Conservation (phyloP, 805 yeast genomes). For the Saccharomyces mikatae region DNA sequence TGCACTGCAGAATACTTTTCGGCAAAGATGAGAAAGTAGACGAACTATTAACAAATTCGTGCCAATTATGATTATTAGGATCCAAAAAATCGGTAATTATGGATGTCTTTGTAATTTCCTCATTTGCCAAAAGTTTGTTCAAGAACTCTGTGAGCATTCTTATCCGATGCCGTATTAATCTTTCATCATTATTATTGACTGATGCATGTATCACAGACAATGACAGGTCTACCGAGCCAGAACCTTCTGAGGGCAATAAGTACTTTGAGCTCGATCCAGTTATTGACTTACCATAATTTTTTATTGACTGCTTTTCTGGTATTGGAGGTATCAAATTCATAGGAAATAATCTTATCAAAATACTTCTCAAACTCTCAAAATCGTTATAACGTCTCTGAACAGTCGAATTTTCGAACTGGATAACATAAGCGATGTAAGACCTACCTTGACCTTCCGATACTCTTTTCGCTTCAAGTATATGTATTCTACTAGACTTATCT, state of each 20-base stretch:
- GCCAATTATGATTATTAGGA: slow-evolving; percentile 29
- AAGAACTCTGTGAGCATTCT: slow-evolving; percentile 29
- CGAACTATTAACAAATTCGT: slow-evolving; percentile 28
- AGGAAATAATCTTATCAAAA: slow-evolving; percentile 68
- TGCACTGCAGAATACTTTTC: slow-evolving; percentile 27
- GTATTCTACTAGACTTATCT: slow-evolving; percentile 13
- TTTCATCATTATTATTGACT: slow-evolving; percentile 26
- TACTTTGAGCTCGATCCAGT: slow-evolving; percentile 25
- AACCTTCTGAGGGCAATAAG: slow-evolving; percentile 24
- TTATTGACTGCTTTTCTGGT: slow-evolving; percentile 65
- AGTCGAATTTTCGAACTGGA: slow-evolving; percentile 43
- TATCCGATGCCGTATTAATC: slow-evolving; percentile 31
- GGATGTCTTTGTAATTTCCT: slow-evolving; percentile 26
- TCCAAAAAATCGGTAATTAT: slow-evolving; percentile 29
- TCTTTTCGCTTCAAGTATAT: slow-evolving; percentile 27
- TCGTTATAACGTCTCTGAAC: slow-evolving; percentile 85
- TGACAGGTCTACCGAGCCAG: slow-evolving; percentile 26
- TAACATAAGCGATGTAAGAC: slow-evolving; percentile 60
- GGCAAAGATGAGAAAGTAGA: slow-evolving; percentile 29
- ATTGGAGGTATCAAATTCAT: slow-evolving; percentile 82
- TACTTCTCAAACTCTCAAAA: slow-evolving; percentile 71
- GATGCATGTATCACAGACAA: slow-evolving; percentile 27
- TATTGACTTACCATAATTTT: slow-evolving; percentile 27
- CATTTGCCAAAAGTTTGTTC: slow-evolving; percentile 22
- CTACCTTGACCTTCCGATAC: slow-evolving; percentile 29